Evolutionary conservation across 352 stramenopile species (phyloP).

Genomic region (Phytophthora capsici): DNA sequence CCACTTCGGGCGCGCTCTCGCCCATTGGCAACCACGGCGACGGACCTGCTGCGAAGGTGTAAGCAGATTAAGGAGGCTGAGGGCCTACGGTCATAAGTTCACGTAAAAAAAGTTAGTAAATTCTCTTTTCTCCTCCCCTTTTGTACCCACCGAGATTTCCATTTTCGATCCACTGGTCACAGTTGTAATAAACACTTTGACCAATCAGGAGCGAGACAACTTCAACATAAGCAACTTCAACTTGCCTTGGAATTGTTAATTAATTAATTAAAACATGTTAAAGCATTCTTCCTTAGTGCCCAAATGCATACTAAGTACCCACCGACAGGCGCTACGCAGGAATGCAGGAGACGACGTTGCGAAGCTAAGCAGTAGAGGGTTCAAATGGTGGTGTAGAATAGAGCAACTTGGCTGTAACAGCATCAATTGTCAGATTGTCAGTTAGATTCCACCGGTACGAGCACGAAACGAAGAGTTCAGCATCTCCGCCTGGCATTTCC

Average conservation of each 20-base stretch:
- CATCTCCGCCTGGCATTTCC: background rate
- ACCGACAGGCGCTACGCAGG: background rate
- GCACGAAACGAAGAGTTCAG: constrained; percentile 23
- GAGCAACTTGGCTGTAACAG: background rate
- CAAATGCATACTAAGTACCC: no score
- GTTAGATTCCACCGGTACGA: background rate
- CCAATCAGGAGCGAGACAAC: constrained; percentile 16
- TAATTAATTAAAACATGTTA: no score
- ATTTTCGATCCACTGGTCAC: background rate
- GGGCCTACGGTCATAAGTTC: no score
- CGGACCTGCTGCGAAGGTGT: constrained; percentile 37
- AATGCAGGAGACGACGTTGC: background rate
- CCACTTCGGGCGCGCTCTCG: constrained; percentile 34
- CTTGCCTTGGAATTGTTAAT: no score
- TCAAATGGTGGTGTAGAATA: constrained; percentile 3
- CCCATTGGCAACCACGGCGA: constrained; percentile 30
- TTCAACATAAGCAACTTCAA: constrained; percentile 13
- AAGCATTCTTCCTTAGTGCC: no score
- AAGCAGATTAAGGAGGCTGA: background rate
- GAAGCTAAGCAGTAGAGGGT: no score
- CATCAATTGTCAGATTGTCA: background rate
- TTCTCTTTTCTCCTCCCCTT: no score
- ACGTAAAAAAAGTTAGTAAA: constrained; percentile 6
- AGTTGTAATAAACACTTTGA: background rate
- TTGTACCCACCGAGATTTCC: constrained; percentile 2